phyloP scores from a whole-genome alignment of 257 asterid species.

The Osmanthus fragrans region DNA sequence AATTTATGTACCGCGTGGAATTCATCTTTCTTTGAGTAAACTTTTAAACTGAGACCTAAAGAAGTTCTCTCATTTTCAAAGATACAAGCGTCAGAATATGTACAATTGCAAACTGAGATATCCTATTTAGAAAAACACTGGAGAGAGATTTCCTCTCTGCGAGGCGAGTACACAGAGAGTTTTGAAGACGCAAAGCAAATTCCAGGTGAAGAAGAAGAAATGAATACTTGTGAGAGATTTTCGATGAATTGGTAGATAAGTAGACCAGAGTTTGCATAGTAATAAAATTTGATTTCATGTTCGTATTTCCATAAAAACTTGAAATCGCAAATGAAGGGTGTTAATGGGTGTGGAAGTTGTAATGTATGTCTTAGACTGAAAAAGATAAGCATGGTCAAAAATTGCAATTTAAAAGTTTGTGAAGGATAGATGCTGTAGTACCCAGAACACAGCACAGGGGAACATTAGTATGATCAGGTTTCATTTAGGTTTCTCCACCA shows the following conservation, averaged over 20 bases:
- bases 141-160: too few relatives aligned
- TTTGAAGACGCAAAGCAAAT: too few relatives aligned
- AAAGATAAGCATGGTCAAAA: background rate
- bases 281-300: too few relatives aligned
- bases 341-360: background rate
- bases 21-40: too few relatives aligned
- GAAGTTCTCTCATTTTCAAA: background rate
- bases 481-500: slow-evolving; percentile 78
- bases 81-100: background rate
- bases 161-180: too few relatives aligned
- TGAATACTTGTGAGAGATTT: background rate
- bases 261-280: background rate
- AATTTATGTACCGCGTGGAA: too few relatives aligned
- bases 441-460: slow-evolving; percentile 98
- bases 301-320: background rate
- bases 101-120: background rate
- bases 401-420: slow-evolving; percentile 5
- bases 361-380: background rate
- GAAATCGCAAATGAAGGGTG: background rate
- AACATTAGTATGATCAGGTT: slow-evolving; percentile 65
- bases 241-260: background rate
- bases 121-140: background rate
- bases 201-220: too few relatives aligned
- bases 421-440: slow-evolving; percentile 35
- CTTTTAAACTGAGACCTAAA: background rate